These are phyloP conservation scores for Lactarius sanguifluus DNA, from an alignment of 768 basidiomycete species.

Conservation along the genomic window DNA sequence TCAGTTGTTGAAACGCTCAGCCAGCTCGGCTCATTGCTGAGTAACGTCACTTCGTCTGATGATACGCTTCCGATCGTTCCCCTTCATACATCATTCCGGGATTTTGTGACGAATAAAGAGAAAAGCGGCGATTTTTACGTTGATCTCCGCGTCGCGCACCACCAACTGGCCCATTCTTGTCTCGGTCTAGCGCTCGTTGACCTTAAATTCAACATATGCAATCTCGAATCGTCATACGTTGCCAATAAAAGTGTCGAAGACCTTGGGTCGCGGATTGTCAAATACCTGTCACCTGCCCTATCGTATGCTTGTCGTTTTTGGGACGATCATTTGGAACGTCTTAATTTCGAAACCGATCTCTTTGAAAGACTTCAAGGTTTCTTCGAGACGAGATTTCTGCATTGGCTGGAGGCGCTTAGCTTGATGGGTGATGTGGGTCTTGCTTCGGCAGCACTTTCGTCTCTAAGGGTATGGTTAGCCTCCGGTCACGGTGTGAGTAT, in stretches of 20 bases:
- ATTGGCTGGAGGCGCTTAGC: too few species aligned
- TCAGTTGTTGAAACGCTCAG: background rate
- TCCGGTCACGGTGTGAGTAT: too few species aligned
- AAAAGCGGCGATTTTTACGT: background rate
- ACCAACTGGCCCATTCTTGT: background rate
- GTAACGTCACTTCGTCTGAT: constrained; percentile 5
- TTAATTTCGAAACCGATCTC: background rate
- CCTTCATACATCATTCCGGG: constrained; percentile 1
- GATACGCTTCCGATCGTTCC: constrained; percentile 3
- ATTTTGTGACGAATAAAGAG: background rate
- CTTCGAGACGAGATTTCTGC: too few species aligned
- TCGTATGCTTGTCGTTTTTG: constrained; percentile 10
- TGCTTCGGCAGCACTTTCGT: too few species aligned
- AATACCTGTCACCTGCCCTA: background rate
- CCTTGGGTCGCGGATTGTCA: background rate
- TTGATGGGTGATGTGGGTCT: too few species aligned
- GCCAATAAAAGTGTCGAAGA: background rate
- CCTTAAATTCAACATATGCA: constrained; percentile 9
- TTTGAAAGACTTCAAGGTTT: background rate
- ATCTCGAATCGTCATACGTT: background rate
- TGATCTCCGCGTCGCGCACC: background rate
- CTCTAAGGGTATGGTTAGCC: too few species aligned
- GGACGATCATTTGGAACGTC: background rate
- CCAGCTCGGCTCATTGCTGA: constrained; percentile 4
- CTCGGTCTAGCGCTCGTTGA: background rate